These are phyloP conservation scores for Aspergillus nidulans DNA, from an alignment of 495 filamentous ascomycete species.

Conservation along the genomic window DNA sequence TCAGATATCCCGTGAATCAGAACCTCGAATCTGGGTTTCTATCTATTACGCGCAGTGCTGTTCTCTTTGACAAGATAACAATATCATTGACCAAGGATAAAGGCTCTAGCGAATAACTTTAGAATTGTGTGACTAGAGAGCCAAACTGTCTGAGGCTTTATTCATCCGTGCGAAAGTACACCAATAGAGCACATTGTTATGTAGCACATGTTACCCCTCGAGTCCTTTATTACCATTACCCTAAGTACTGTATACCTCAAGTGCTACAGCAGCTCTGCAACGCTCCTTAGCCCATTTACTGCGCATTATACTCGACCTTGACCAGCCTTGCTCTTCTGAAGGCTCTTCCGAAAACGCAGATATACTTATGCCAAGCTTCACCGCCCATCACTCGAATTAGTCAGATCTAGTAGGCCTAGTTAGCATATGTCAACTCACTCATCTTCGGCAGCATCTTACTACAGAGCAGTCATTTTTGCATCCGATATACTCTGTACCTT, in stretches of 20 bases:
- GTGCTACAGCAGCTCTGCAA: not conserved
- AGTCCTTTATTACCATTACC: not conserved
- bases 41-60: not conserved
- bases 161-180: not conserved
- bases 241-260: not conserved
- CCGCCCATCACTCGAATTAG: conserved; percentile 2
- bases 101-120: not conserved
- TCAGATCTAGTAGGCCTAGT: not conserved
- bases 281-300: not conserved
- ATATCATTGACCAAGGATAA: not conserved
- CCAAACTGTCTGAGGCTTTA: not conserved
- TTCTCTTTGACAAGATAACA: not conserved
- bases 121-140: not conserved
- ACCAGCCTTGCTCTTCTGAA: too few relatives aligned
- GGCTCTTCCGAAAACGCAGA: not conserved
- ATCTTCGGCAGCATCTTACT: too few relatives aligned
- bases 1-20: not conserved
- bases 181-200: not conserved
- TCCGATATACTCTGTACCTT: not conserved
- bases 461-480: too few relatives aligned
- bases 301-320: not conserved
- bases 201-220: not conserved
- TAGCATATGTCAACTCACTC: too few relatives aligned
- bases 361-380: conserved; percentile 2
- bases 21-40: not conserved